Evolutionary conservation across 805 yeast genomes (phyloP).

Genomic region (Spathaspora passalidarum): DNA sequence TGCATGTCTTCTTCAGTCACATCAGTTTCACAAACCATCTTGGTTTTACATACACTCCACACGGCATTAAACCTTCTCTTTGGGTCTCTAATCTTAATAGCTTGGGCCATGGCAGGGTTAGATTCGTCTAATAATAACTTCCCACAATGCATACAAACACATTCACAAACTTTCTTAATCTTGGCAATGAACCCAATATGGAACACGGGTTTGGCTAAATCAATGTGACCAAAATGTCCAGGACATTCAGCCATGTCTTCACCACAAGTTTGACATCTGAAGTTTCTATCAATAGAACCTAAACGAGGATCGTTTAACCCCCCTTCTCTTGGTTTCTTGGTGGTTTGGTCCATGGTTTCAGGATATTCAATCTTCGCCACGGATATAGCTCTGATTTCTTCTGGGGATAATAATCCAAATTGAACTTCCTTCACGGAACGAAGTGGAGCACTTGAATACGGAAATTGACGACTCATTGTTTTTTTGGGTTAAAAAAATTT

Average conservation of each 20-base stretch:
- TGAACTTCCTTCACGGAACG: constrained; percentile 98
- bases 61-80: constrained; percentile 96
- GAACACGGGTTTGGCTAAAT: constrained; percentile 96
- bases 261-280: constrained; percentile 98
- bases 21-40: constrained; percentile 95
- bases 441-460: constrained; percentile 97
- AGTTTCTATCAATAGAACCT: constrained; percentile 95
- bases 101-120: constrained; percentile 80
- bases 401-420: constrained; percentile 97
- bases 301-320: constrained; percentile 96
- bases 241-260: constrained; percentile 99
- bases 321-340: constrained; percentile 91
- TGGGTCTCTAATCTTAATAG: constrained; percentile 85
- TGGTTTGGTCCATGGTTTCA: constrained; percentile 98
- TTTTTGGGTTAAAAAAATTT: constrained; percentile 7
- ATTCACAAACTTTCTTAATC: constrained; percentile 92
- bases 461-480: constrained; percentile 55
- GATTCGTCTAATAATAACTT: constrained; percentile 84
- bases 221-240: constrained; percentile 99
- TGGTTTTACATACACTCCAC: constrained; percentile 88
- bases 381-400: constrained; percentile 91
- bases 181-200: constrained; percentile 96
- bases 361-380: constrained; percentile 98
- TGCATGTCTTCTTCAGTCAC: constrained; percentile 51
- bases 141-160: constrained; percentile 99